phyloP scores from a whole-genome alignment of 208 protist species.

The Zelonia costaricensis region DNA sequence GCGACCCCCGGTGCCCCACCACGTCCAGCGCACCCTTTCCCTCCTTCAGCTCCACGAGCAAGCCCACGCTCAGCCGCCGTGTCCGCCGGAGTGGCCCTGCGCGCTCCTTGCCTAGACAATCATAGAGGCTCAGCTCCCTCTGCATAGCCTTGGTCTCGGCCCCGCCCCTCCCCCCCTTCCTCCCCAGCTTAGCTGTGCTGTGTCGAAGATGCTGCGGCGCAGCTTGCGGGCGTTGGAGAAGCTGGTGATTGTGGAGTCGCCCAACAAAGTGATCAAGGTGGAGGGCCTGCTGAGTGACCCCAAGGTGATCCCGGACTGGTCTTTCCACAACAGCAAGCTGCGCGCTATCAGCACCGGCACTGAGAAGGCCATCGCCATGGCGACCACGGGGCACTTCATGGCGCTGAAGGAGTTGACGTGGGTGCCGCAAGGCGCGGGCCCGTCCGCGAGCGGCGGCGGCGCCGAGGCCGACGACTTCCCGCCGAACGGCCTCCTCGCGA shows the following conservation, averaged over 20 bases:
- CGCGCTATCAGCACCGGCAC: slow-evolving; percentile 45
- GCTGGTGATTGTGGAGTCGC: slow-evolving; percentile 92
- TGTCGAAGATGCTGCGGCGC: slow-evolving; percentile 69
- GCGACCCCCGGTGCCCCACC: not conserved
- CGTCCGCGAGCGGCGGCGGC: not conserved
- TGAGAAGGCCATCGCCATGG: slow-evolving; percentile 81
- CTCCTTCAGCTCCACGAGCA: too few species aligned
- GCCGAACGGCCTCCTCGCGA: slow-evolving; percentile 55
- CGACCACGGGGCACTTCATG: slow-evolving; percentile 91
- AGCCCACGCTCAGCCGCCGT: too few species aligned
- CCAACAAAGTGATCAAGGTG: slow-evolving; percentile 92
- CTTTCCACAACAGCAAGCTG: slow-evolving; percentile 57
- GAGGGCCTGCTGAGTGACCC: slow-evolving; percentile 82
- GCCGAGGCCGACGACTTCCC: slow-evolving; percentile 41
- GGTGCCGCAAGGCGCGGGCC: slow-evolving; percentile 38
- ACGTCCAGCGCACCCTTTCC: not conserved
- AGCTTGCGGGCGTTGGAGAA: slow-evolving; percentile 63
- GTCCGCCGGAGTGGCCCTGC: too few species aligned
- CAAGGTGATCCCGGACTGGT: slow-evolving; percentile 84
- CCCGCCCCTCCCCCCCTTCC: not conserved
- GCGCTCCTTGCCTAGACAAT: slow-evolving; percentile 9
- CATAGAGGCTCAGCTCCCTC: not conserved
- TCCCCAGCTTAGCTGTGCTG: slow-evolving; percentile 26
- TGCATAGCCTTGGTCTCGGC: not conserved
- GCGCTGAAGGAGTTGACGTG: slow-evolving; percentile 75